A percentile compares a stretch with the other conserved stretches of the same genome.
Evolutionary conservation across 1,284 basidiomycete species (phyloP).

Genomic region (Apiotrichum domesticum): DNA sequence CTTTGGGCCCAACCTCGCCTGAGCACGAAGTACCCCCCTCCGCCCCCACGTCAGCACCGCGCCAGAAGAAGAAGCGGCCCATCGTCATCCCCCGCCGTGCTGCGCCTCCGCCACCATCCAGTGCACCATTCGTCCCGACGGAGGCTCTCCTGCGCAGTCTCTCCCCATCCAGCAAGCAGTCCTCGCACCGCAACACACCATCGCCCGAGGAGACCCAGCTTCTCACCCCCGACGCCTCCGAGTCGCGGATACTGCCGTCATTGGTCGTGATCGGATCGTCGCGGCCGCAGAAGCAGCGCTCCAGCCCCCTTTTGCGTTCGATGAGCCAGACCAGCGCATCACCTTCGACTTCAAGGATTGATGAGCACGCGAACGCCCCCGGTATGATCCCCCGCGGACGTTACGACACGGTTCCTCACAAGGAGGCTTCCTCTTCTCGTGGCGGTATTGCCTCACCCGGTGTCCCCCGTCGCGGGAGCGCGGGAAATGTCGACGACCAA

Average conservation of each 20-base stretch:
- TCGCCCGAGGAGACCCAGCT: background rate
- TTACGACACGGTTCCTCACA: background rate
- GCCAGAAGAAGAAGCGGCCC: slow-evolving; percentile 26
- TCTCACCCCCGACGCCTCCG: background rate
- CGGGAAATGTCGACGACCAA: background rate
- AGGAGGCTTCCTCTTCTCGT: background rate
- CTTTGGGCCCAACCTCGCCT: background rate
- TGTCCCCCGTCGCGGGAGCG: background rate
- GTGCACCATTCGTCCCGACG: slow-evolving; percentile 10
- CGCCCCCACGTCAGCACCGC: background rate
- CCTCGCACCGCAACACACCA: background rate
- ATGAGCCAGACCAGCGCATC: background rate
- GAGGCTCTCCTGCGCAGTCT: slow-evolving; percentile 1
- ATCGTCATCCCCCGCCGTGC: slow-evolving; percentile 31
- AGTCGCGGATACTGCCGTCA: background rate
- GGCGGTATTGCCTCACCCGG: background rate
- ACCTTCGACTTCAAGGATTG: background rate
- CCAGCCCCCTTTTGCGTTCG: background rate
- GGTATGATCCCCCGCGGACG: background rate
- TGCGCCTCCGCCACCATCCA: slow-evolving; percentile 26
- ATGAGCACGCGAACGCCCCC: too few species aligned
- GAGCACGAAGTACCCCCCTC: background rate
- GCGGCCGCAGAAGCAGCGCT: background rate
- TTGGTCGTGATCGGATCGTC: background rate
- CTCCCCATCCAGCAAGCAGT: background rate